Evolutionary conservation across 2,329 filamentous ascomycete species (phyloP).

Genomic region (Waltergamsia citrina): DNA sequence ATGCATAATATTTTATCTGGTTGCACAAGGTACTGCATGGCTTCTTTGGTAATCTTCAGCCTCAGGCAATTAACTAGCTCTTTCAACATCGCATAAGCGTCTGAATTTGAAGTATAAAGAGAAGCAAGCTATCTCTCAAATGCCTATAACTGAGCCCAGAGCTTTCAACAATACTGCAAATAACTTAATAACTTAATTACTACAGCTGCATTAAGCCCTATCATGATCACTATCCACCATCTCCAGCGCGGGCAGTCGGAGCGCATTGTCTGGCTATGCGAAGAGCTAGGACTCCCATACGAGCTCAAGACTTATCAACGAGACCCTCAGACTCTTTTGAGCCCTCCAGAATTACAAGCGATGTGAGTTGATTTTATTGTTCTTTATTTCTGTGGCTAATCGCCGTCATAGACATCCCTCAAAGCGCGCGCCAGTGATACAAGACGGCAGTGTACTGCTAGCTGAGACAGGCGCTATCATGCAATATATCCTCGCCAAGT

Average conservation of each 20-base stretch:
- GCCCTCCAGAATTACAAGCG: constrained; percentile 26
- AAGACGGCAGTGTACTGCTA: constrained; percentile 43
- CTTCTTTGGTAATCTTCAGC: too few species aligned
- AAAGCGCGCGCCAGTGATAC: constrained; percentile 45
- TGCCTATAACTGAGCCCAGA: too few species aligned
- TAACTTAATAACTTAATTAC: too few species aligned
- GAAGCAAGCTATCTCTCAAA: too few species aligned
- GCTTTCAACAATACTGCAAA: too few species aligned
- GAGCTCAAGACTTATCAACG: constrained; percentile 8
- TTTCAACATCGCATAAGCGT: too few species aligned
- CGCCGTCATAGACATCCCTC: background rate
- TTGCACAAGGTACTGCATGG: too few species aligned
- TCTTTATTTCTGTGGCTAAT: background rate
- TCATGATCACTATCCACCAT: constrained; percentile 35
- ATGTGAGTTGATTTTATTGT: constrained; percentile 9
- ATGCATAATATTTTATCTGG: too few species aligned
- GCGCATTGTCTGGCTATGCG: constrained; percentile 54
- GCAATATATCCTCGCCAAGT: constrained; percentile 50
- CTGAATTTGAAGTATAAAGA: too few species aligned
- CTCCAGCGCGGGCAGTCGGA: constrained; percentile 53
- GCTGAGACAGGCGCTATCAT: constrained; percentile 50
- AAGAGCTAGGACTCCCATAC: constrained; percentile 51
- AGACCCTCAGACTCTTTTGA: constrained; percentile 20
- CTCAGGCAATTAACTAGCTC: too few species aligned
- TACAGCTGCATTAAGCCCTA: too few species aligned